Evolutionary conservation across 225 moss, liverwort and hornwort species (phyloP).

Genomic region (Pleurozium schreberi): DNA sequence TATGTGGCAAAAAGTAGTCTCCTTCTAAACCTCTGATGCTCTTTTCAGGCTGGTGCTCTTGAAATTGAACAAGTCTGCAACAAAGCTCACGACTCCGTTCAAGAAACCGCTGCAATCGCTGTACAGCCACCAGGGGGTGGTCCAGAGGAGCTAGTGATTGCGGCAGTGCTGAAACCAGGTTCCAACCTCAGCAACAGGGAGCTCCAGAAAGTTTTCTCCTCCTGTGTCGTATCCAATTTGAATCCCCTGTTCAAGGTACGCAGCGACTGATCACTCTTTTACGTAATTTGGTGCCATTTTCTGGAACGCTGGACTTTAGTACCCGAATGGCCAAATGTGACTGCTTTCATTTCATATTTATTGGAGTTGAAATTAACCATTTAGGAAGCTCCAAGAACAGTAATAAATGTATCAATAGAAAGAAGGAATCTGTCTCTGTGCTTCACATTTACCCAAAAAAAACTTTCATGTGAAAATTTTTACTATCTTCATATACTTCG

Average conservation of each 20-base stretch:
- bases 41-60: constrained; percentile 62
- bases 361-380: not conserved
- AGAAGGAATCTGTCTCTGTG: too few species aligned
- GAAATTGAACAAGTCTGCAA: constrained; percentile 85
- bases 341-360: not conserved
- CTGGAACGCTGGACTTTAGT: too few species aligned
- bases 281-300: not conserved
- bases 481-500: not conserved
- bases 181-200: not conserved
- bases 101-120: constrained; percentile 74
- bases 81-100: constrained; percentile 44
- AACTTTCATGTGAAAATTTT: too few species aligned
- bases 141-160: constrained; percentile 69
- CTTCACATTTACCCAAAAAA: too few species aligned
- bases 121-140: constrained; percentile 61
- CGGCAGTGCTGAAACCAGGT: constrained; percentile 55
- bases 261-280: not conserved
- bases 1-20: not conserved
- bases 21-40: not conserved
- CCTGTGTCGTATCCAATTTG: constrained; percentile 37
- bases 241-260: constrained; percentile 83
- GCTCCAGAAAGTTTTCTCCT: constrained; percentile 29
- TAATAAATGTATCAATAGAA: not conserved
- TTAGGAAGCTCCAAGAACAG: not conserved
- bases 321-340: not conserved